Evolutionary conservation across 306 rosid species (phyloP), one percentile per base, ranked within the genome.

Genomic region (Elaeagnus macrophylla): DNA sequence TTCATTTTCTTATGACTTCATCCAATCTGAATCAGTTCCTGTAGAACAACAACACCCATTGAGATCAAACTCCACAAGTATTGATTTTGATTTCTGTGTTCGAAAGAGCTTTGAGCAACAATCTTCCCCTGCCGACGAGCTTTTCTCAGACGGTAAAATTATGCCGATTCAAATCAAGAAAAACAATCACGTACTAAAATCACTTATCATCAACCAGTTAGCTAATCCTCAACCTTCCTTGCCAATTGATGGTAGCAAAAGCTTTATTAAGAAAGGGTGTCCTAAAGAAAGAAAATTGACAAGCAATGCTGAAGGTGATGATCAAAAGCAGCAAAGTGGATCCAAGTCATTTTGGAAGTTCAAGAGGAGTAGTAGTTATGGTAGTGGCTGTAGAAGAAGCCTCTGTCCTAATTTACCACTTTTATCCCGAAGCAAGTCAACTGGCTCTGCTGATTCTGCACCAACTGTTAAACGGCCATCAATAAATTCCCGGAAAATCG

Each of bases 41-140:
- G 78, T 39, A 39, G 17, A 60, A 18, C 56, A 64, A 51, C 77
- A 79, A 25, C 86, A 68, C 58, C 83, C 86, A 56, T 69, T 73
- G 16, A 77, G 91, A 72, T 84, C 93, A 48, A 80, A 63, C 32
- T 82, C 94, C 19, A 61, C 79, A 44, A 74, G 79, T 76, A 52
- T 78, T 11, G 97, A 85, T 64, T 89, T 89, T 43, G 86, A 89
- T 66, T 83, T 89, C 65, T 83, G 86, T 72, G 83, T 89, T 20
- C 70, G 71, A 0, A 79, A 80, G 48, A 71, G 70, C 53, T 70
- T 68, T 51, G 83, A 78, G 35, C 80, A 63, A 40, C 83, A 85
- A n/a, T 78, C 97, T 14, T 85, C 86, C 37, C 76, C 95, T 7
- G 97, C 97, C 0, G 97, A 89, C 14, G 97, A 89, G 57, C 88